Percentiles rank a stretch among this genome's conserved stretches.
Conservation (phyloP, 345 rosid genomes). For the Eucalyptus coolabah region DNA sequence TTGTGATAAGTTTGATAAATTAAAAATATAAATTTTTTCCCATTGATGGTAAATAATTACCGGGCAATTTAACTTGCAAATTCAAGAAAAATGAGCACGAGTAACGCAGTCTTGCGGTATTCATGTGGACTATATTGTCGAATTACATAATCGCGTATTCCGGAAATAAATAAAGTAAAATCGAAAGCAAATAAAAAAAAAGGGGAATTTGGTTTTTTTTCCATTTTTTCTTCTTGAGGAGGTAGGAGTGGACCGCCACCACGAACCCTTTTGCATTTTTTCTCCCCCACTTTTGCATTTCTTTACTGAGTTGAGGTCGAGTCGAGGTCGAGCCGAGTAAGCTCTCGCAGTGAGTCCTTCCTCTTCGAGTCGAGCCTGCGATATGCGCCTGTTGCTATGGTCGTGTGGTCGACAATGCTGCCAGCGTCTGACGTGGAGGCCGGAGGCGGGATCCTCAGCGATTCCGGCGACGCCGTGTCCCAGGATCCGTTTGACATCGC, state of each 20-base stretch:
- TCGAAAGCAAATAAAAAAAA: neutral
- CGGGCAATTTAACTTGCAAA: neutral
- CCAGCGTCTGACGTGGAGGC: slow-evolving; percentile 31
- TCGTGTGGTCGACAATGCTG: neutral
- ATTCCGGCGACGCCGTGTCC: slow-evolving; percentile 5
- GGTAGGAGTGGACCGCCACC: neutral
- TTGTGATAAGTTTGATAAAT: neutral
- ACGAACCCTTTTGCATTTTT: neutral
- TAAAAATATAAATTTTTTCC: accelerated
- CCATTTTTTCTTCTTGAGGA: neutral
- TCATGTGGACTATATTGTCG: neutral
- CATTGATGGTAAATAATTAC: neutral
- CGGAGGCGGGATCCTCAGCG: slow-evolving; percentile 7
- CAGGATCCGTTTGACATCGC: slow-evolving; percentile 49
- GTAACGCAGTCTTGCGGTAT: neutral
- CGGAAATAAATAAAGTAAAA: neutral
- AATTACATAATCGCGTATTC: neutral
- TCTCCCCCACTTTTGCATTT: neutral
- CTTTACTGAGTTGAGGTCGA: neutral
- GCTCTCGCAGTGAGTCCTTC: no score
- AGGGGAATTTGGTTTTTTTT: neutral
- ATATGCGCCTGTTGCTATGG: neutral
- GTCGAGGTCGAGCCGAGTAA: no score
- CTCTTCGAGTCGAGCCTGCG: neutral
- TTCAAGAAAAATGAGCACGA: neutral